phyloP scores from a whole-genome alignment of 169 alveolate genomes.

The Eimeria maxima region DNA sequence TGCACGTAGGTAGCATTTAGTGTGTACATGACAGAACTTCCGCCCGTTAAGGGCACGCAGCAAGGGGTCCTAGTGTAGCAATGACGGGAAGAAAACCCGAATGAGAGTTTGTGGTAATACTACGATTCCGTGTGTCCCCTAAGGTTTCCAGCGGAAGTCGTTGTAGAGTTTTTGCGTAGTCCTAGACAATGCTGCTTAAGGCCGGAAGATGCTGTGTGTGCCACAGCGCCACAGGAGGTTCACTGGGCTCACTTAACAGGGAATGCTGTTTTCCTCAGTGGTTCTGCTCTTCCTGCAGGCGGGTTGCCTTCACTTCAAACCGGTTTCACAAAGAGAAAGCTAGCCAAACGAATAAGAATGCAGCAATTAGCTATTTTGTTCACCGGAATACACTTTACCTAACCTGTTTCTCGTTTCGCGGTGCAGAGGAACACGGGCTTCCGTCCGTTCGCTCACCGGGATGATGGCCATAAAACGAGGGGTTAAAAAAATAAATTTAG shows the following conservation, averaged over 20 bases:
- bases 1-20: neutral
- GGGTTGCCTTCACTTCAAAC: neutral
- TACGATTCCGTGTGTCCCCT: neutral
- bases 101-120: neutral
- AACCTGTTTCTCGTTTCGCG: neutral
- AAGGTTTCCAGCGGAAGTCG: neutral
- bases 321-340: neutral
- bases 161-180: neutral
- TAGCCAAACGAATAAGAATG: neutral
- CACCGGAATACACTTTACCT: neutral
- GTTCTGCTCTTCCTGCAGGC: neutral
- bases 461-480: neutral
- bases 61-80: neutral
- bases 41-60: neutral
- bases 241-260: too few relatives aligned
- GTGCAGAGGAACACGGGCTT: neutral
- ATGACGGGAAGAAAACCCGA: neutral
- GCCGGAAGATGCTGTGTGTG: too few relatives aligned
- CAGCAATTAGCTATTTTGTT: neutral
- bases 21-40: neutral
- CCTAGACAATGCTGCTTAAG: neutral
- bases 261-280: neutral
- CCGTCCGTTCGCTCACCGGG: neutral
- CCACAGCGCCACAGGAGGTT: too few relatives aligned
- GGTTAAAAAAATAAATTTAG: neutral